Conservation (phyloP, 805 yeast genomes). For the Kodamaea leandrae region DNA sequence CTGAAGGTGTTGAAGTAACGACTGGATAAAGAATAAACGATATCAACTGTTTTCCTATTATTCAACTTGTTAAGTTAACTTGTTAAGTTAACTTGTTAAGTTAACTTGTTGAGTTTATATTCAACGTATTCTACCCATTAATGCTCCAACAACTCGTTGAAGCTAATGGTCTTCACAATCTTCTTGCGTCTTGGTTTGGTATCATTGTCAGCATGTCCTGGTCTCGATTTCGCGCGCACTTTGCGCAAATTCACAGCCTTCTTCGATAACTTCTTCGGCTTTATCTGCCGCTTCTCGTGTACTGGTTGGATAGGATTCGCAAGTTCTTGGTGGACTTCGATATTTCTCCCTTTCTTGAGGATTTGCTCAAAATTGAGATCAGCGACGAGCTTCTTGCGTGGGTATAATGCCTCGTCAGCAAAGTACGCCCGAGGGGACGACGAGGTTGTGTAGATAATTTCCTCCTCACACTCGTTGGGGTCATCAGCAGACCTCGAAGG, state of each 20-base stretch:
- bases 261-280: not conserved
- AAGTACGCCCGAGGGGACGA: slow-evolving; percentile 28
- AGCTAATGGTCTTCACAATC: slow-evolving; percentile 3
- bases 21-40: too few relatives aligned
- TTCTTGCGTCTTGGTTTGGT: slow-evolving; percentile 1
- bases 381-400: slow-evolving; percentile 29
- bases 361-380: slow-evolving; percentile 29
- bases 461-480: slow-evolving; percentile 5
- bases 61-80: too few relatives aligned
- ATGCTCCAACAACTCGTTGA: slow-evolving; percentile 1
- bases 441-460: slow-evolving; percentile 23
- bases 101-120: too few relatives aligned
- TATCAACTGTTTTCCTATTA: too few relatives aligned
- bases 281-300: not conserved
- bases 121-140: too few relatives aligned
- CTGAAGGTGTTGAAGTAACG: too few relatives aligned
- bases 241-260: not conserved
- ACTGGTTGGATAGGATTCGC: not conserved
- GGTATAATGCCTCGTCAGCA: slow-evolving; percentile 20
- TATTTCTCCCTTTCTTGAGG: slow-evolving; percentile 19
- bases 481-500: slow-evolving; percentile 4
- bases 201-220: not conserved
- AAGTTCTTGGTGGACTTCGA: not conserved
- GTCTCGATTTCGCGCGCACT: not conserved
- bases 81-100: too few relatives aligned